These are phyloP conservation scores for Punica granatum DNA, from an alignment of 345 rosid species.

Conservation along the genomic window DNA sequence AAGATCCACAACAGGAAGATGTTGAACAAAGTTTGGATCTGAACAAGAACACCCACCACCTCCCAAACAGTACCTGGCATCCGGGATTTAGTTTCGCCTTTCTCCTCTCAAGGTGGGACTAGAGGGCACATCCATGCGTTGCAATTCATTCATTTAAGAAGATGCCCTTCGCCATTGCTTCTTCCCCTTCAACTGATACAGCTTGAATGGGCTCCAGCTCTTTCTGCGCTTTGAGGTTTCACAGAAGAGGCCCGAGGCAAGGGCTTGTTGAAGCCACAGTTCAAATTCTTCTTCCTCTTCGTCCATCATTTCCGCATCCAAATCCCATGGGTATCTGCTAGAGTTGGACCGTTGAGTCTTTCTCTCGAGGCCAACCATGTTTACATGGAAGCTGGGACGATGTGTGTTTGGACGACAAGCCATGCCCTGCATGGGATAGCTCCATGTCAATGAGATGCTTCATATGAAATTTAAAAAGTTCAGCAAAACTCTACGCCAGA, in stretches of 20 bases:
- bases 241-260: conserved; percentile 86
- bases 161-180: conserved; percentile 93
- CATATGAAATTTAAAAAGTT: background rate
- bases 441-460: background rate
- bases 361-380: conserved; percentile 90
- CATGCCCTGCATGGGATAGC: conserved; percentile 62
- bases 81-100: background rate
- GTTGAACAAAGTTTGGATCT: background rate
- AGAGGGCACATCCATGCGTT: background rate
- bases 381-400: conserved; percentile 91
- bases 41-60: background rate
- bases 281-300: conserved; percentile 90
- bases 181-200: conserved; percentile 72
- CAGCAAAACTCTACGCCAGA: background rate
- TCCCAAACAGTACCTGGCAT: background rate
- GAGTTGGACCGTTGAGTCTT: conserved; percentile 75
- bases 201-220: conserved; percentile 95
- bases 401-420: conserved; percentile 96
- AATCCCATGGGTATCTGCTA: conserved; percentile 80
- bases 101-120: background rate
- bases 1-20: background rate
- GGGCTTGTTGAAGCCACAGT: conserved; percentile 81
- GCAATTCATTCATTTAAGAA: conserved; percentile 5
- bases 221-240: conserved; percentile 83
- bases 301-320: conserved; percentile 89